These are phyloP conservation scores for Debaryomyces sp. DNA, from an alignment of 1,139 yeast genomes.

Conservation along the genomic window DNA sequence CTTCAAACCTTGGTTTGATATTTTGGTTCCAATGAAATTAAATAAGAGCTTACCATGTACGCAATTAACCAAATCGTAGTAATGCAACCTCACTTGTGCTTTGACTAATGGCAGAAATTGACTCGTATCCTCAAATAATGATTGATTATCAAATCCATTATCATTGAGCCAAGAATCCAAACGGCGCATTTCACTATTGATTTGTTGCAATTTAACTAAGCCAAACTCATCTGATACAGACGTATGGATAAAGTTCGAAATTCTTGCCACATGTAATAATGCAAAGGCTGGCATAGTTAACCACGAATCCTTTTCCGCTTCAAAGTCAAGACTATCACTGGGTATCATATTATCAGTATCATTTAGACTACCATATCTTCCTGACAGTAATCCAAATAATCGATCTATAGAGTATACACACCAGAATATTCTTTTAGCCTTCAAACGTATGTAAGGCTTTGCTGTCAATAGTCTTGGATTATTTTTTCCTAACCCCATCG, in stretches of 20 bases:
- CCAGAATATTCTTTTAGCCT: conserved; percentile 61
- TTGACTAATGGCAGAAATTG: conserved; percentile 28
- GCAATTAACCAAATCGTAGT: conserved; percentile 40
- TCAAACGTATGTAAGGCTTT: conserved; percentile 50
- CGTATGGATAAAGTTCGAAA: conserved; percentile 41
- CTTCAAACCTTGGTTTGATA: conserved; percentile 35
- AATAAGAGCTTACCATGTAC: conserved; percentile 42
- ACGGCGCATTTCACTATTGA: conserved; percentile 34
- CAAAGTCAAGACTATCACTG: conserved; percentile 40
- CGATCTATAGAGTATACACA: conserved; percentile 59
- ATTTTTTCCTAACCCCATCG: conserved; percentile 55
- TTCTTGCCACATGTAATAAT: conserved; percentile 44
- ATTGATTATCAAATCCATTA: conserved; percentile 39
- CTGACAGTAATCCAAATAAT: conserved; percentile 56
- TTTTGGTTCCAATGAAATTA: conserved; percentile 36
- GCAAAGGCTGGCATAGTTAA: conserved; percentile 53
- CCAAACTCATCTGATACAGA: conserved; percentile 29
- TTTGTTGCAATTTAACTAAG: conserved; percentile 34
- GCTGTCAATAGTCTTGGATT: conserved; percentile 16
- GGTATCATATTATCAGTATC: conserved; percentile 36
- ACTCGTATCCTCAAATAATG: conserved; percentile 24
- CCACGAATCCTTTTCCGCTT: conserved; percentile 53
- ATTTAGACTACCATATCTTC: conserved; percentile 47
- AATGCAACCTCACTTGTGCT: conserved; percentile 45
- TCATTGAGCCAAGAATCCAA: conserved; percentile 38